Conservation (phyloP, 2,329 filamentous ascomycete species). For the Orbilia ellipsospora region DNA sequence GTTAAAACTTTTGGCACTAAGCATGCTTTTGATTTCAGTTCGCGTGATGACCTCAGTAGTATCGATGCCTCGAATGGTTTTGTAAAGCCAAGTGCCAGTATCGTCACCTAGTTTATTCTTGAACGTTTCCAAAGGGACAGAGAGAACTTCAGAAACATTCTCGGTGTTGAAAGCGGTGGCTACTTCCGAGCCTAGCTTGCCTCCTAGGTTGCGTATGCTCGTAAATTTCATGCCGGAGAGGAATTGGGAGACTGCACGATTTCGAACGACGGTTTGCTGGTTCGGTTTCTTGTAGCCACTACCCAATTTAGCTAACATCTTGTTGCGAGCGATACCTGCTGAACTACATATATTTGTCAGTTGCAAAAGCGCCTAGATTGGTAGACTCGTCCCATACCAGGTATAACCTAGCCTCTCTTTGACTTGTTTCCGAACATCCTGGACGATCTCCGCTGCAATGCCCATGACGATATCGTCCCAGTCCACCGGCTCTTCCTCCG, state of each 20-base stretch:
- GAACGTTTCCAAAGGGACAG: conserved; percentile 78
- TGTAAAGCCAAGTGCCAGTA: conserved; percentile 85
- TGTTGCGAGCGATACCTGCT: conserved; percentile 87
- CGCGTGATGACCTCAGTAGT: conserved; percentile 86
- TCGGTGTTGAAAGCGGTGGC: conserved; percentile 84
- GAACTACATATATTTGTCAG: conserved; percentile 66
- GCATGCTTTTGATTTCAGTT: conserved; percentile 96
- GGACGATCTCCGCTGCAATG: conserved; percentile 88
- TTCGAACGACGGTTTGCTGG: conserved; percentile 91
- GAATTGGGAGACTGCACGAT: conserved; percentile 82
- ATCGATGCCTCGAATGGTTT: conserved; percentile 86
- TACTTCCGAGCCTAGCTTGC: conserved; percentile 90
- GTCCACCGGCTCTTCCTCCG: conserved; percentile 80
- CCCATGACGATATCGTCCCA: conserved; percentile 94
- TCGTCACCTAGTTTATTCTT: conserved; percentile 83
- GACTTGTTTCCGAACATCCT: conserved; percentile 76
- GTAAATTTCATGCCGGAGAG: conserved; percentile 88
- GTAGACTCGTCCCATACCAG: conserved; percentile 64
- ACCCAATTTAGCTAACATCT: conserved; percentile 93
- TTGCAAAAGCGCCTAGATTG: background rate
- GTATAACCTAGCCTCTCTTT: conserved; percentile 82
- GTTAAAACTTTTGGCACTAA: conserved; percentile 94
- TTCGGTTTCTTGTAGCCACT: conserved; percentile 94
- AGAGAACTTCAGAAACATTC: conserved; percentile 77
- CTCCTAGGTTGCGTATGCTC: conserved; percentile 93